Evolutionary conservation across 805 yeast genomes (phyloP), one percentile per base, ranked within the genome.

Genomic region (Saccharomycopsis fermentans): DNA sequence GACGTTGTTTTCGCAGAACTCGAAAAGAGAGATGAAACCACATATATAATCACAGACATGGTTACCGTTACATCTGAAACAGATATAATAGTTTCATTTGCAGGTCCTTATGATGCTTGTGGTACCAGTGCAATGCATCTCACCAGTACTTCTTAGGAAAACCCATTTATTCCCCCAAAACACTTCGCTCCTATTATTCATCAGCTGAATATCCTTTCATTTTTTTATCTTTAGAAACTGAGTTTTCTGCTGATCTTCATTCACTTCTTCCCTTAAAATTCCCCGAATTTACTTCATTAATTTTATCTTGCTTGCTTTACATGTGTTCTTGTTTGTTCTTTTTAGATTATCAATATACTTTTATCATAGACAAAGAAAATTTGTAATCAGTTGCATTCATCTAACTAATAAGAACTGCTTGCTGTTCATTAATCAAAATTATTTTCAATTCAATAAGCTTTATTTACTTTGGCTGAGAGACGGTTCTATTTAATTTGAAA

Each of bases 11-110:
- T 34, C 6, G 36, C 36, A 24, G 50, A 56, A 4, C 36, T 56
- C n/a, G 55, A 56, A 35, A 37, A 32, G 24, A 56, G 58, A 56
- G 52, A 43, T n/a, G 59, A 21, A 6, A 24, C 34, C 17, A 57
- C 57, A 16, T 57, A 24, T 48, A 29, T 40, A 29, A 26, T 57
- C 14, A 53, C 59, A 4, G 56, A 48, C 17, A 34, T 57, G 36
- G 57, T 47, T 27, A 54, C 57, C 27, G 59, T 48, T 19, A 54
- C 59, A 11, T 37, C 52, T 4, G 26, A 47, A 17, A 54, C 57
- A 14, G 59, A 54, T 54, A 21, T 57, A 2, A 34, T 57, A 26
- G 48, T 47, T 26, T 43, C 50, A 17, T 57, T 57, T 27, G 36
- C 39, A 6, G 54, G 51, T 21, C 57, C 59, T 27, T 19, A 21